Evolutionary conservation across 1,284 basidiomycete genomes (phyloP), one percentile per base, ranked within the genome.

Genomic region (Rhodotorula sp.): DNA sequence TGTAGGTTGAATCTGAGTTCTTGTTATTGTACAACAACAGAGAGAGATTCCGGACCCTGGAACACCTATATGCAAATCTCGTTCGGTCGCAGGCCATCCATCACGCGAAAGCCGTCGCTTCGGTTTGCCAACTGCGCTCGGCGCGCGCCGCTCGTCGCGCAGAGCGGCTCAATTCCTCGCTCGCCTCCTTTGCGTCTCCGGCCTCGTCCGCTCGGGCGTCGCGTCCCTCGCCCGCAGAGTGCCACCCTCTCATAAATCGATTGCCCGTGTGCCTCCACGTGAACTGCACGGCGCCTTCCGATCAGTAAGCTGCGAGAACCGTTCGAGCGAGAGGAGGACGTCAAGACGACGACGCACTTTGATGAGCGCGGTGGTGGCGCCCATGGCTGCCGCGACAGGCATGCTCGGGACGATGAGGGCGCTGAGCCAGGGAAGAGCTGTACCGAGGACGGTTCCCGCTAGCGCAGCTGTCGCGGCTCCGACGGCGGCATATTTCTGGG

Each of bases 261-360:
- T 75, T 69, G 5, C 74, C 74, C 14, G 71, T 71, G 48, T 75
- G 74, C 23, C 62, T 49, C 74, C 74, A 75, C 5, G 66, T 68
- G 48, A 69, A 75, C 73, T 75, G 61, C 8, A 20, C 3, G 5
- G 51, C 21, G 51, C 8, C 21, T 21, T 29, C 6, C 26, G 26
- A 56, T n/a, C 14, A 16, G 4, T 5, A 46, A 52, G 48, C n/a
- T 20, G 46, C 47, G 26, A 21, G 26, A 26, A 12, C 5, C 12
- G 52, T 20, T 16, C 12, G 49, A 20, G 31, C 26, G 26, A 56
- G 6, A 29, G 34, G 21, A 5, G 26, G 5, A 18, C 12, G 39
- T 43, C 10, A 18, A 56, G 56, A 52, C 21, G 21, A 12, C 0
- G 12, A 54, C 65, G 26, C 46, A 72, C 73, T 59, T 75, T 75